Evolutionary conservation across 2,329 filamentous ascomycete genomes (phyloP).

Genomic region (Elsinoe necatrix): DNA sequence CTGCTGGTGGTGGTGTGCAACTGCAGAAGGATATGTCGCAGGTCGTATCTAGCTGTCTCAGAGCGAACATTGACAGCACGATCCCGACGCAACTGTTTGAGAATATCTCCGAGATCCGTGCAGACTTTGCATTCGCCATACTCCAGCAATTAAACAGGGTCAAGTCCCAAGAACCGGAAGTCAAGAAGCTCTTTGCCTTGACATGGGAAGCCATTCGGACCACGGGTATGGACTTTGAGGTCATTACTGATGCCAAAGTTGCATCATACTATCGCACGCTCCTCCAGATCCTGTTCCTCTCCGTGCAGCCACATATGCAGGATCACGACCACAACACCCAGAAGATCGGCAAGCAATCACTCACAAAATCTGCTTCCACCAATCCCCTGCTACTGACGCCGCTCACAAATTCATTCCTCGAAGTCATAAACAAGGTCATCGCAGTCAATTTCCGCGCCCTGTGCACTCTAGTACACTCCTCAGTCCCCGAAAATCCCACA

Average conservation of each 20-base stretch:
- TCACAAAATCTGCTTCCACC: conserved; percentile 11
- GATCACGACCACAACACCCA: conserved; percentile 21
- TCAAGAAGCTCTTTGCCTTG: conserved; percentile 46
- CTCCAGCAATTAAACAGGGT: conserved; percentile 58
- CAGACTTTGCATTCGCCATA: conserved; percentile 72
- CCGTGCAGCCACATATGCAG: conserved; percentile 54
- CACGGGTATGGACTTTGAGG: conserved; percentile 50
- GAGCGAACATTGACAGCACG: conserved; percentile 63
- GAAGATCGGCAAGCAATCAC: not conserved
- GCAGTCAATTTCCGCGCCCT: conserved; percentile 74
- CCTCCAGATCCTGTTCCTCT: conserved; percentile 75
- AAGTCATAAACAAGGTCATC: conserved; percentile 71
- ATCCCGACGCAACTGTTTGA: conserved; percentile 76
- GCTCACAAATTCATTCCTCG: conserved; percentile 51
- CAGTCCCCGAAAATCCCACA: conserved; percentile 29
- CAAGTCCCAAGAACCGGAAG: conserved; percentile 42
- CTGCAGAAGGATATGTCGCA: conserved; percentile 63
- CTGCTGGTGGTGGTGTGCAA: conserved; percentile 44
- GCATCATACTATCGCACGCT: conserved; percentile 72
- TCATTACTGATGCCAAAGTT: conserved; percentile 48
- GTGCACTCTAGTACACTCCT: conserved; percentile 70
- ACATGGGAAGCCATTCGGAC: conserved; percentile 54
- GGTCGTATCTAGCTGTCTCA: conserved; percentile 68
- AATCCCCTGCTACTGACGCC: conserved; percentile 35
- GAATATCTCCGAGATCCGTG: conserved; percentile 64